These are phyloP conservation scores for Hamigera avellanea DNA, from an alignment of 495 filamentous ascomycete species.

Conservation along the genomic window DNA sequence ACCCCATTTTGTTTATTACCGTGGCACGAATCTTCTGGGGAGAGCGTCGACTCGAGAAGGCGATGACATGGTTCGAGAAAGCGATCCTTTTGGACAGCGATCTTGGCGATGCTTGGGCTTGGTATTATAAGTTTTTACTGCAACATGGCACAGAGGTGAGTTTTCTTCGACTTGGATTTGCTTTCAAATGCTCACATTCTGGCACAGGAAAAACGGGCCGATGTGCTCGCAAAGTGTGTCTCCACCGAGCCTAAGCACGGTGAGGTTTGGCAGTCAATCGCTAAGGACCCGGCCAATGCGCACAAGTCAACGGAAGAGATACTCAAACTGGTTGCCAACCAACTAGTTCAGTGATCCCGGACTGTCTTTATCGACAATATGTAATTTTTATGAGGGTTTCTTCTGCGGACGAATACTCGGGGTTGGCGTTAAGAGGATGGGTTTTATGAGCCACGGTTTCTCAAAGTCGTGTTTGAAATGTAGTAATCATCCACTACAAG, in stretches of 20 bases:
- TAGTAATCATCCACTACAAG: too few species aligned
- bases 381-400: conserved; percentile 1
- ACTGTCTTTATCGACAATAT: too few species aligned
- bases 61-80: conserved; percentile 93
- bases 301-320: conserved; percentile 66
- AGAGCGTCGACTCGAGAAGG: conserved; percentile 77
- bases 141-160: conserved; percentile 74
- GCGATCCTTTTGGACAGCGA: conserved; percentile 79
- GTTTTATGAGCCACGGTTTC: too few species aligned
- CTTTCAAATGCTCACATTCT: conserved; percentile 5
- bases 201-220: conserved; percentile 64
- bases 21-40: conserved; percentile 68
- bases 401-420: too few species aligned
- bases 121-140: conserved; percentile 88
- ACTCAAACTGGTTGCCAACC: conserved; percentile 56
- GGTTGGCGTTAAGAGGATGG: too few species aligned
- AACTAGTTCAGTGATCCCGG: conserved; percentile 11
- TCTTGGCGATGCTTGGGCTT: conserved; percentile 89
- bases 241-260: conserved; percentile 79
- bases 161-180: not conserved
- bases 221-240: conserved; percentile 65
- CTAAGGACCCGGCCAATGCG: conserved; percentile 76
- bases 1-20: conserved; percentile 70
- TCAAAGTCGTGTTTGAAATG: too few species aligned
- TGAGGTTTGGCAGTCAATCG: conserved; percentile 78